Evolutionary conservation across 495 filamentous ascomycete genomes (phyloP).

Genomic region (Stereocaulon alpinum): DNA sequence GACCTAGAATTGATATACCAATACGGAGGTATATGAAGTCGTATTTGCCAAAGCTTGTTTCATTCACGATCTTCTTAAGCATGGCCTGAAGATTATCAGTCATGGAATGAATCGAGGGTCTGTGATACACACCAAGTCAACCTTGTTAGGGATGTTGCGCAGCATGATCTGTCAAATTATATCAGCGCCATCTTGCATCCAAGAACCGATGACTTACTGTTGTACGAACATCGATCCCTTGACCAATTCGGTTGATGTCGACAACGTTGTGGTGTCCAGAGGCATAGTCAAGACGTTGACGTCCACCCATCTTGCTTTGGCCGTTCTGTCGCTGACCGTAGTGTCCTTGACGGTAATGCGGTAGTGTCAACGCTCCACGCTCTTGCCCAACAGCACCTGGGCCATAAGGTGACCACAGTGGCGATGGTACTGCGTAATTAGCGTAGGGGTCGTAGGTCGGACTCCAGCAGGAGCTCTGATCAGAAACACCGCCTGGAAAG

Average conservation of each 20-base stretch:
- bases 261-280: conserved; percentile 52
- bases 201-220: conserved; percentile 44
- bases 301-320: conserved; percentile 13
- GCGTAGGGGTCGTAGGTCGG: conserved; percentile 7
- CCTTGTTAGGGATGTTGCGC: conserved; percentile 87
- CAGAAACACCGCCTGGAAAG: not conserved
- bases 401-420: conserved; percentile 17
- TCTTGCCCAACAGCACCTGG: conserved; percentile 28
- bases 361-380: conserved; percentile 17
- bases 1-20: conserved; percentile 33
- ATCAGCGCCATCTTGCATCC: not conserved
- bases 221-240: conserved; percentile 60
- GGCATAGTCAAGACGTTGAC: conserved; percentile 19
- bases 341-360: conserved; percentile 5
- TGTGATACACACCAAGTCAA: conserved; percentile 50
- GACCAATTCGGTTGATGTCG: conserved; percentile 52
- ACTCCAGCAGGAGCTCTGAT: conserved; percentile 12
- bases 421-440: conserved; percentile 6
- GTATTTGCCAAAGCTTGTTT: conserved; percentile 67
- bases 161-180: conserved; percentile 69
- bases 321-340: conserved; percentile 10
- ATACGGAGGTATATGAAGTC: conserved; percentile 96
- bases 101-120: conserved; percentile 1
- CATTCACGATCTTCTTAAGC: conserved; percentile 69
- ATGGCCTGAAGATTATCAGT: conserved; percentile 34